Evolutionary conservation across 2,329 filamentous ascomycete genomes (phyloP).

Genomic region (Fusarium duplospermum): DNA sequence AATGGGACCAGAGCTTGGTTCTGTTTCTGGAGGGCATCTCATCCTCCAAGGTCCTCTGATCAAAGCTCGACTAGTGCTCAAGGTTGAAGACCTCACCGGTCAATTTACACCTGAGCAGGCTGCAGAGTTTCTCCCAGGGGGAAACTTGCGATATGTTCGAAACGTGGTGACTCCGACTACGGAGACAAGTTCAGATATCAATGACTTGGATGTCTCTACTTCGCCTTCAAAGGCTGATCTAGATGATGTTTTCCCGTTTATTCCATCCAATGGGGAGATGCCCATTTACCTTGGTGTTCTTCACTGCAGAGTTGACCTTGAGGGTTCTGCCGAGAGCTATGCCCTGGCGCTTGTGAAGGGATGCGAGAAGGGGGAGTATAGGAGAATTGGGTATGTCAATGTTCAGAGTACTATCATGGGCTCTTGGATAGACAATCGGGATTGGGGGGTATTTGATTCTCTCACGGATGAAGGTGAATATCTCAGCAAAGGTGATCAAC

Average conservation of each 20-base stretch:
- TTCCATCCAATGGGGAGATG: not conserved
- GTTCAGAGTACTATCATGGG: constrained; percentile 5
- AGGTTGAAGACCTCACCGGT: constrained; percentile 18
- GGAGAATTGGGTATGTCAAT: constrained; percentile 22
- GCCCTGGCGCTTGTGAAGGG: constrained; percentile 22
- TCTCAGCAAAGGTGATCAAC: constrained; percentile 2
- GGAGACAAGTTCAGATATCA: not conserved
- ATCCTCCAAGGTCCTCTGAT: constrained; percentile 28
- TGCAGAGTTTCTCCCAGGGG: constrained; percentile 30
- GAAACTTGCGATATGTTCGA: constrained; percentile 18
- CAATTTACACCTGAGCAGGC: constrained; percentile 25
- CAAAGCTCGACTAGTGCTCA: constrained; percentile 23
- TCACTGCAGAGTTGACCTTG: constrained; percentile 6
- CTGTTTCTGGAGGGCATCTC: constrained; percentile 12
- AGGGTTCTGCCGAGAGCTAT: not conserved
- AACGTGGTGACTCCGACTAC: constrained; percentile 7
- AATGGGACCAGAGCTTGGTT: constrained; percentile 21
- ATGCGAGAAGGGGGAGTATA: constrained; percentile 23
- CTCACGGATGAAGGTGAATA: constrained; percentile 22
- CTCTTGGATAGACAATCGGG: constrained; percentile 1
- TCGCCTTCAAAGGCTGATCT: constrained; percentile 4
- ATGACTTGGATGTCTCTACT: not conserved
- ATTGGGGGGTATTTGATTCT: constrained; percentile 22
- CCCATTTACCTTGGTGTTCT: constrained; percentile 21
- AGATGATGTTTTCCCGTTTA: constrained; percentile 8